Evolutionary conservation across 2,329 filamentous ascomycete genomes (phyloP), one percentile per base, ranked within the genome.

Genomic region (Verticillium dahliae): DNA sequence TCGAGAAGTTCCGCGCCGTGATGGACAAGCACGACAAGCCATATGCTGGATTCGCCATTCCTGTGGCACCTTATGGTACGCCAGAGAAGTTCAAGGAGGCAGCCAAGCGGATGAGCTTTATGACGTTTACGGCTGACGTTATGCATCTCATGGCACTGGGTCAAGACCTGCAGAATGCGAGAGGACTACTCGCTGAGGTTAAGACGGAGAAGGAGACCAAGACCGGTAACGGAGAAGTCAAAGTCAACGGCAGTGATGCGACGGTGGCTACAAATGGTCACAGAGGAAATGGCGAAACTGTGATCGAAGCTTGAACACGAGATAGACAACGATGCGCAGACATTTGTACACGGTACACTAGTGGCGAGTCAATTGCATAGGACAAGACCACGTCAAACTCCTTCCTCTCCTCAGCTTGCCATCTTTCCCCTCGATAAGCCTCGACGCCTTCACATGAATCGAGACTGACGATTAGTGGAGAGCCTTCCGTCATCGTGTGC

Each of bases 21-120:
- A 57, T 80, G 2, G 73, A 74, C 67, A 81, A 80, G 69, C 79
- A 81, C 65, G 71, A 80, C 67, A 80, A 77, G 71, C 78, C 79
- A 9, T 70, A 69, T 18, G 68, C 65, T 14, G 73, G 74, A 18
- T 75, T 75, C 41, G 68, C 68, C 6, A 67, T 75, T n/a, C 18
- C 55, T 38, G 62, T 18, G 18, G 65, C 69, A 27, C 70, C 70
- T 7, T 68, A 60, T 14, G 70, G 69, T 3, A 60, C 64, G 14
- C 58, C 66, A 3, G 70, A 72, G 39, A 58, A 27, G 9, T 22
- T 73, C 31, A 64, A 63, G 62, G 65, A 71, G 64, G 63, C 66
- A 2, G 62, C 62, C 6, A 65, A 72, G 64, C 61, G 67, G 60
- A 67, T 73, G 69, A 65, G 67, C 58, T 65, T 69, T 22, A 66